A percentile compares a stretch with the other conserved stretches of the same genome.
Conservation (phyloP, 306 rosid genomes). For the Vigna trinervia region DNA sequence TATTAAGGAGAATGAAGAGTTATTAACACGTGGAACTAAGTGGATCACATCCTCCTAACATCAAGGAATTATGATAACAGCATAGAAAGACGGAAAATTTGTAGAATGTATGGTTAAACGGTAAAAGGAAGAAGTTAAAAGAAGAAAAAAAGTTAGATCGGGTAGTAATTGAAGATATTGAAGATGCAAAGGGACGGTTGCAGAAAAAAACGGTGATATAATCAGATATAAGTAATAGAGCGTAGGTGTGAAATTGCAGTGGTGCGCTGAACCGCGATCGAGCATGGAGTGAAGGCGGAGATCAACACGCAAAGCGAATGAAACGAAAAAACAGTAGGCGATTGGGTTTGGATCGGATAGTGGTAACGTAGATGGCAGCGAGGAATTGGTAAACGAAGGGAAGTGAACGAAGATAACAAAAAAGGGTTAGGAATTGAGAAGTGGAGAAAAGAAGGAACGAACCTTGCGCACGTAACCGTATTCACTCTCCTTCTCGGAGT, state of each 20-base stretch:
- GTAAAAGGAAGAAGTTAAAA: neutral
- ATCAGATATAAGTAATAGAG: neutral
- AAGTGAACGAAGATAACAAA: too few relatives aligned
- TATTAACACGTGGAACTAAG: neutral
- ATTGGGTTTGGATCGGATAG: conserved; percentile 1
- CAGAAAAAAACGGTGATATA: neutral
- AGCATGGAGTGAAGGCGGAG: neutral
- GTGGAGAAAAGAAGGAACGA: conserved; percentile 11
- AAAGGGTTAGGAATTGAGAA: neutral
- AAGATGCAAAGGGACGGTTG: neutral
- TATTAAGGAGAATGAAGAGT: neutral
- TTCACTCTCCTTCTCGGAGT: conserved; percentile 98
- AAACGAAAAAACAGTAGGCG: neutral
- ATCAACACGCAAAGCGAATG: neutral
- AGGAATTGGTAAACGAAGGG: too few relatives aligned
- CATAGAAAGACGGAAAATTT: neutral
- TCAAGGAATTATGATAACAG: conserved; percentile 7
- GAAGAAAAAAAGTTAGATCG: conserved; percentile 28
- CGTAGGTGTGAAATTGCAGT: neutral
- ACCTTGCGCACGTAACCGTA: conserved; percentile 99
- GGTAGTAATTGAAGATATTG: conserved; percentile 6
- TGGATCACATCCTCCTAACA: conserved; percentile 6
- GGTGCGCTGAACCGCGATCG: too few relatives aligned
- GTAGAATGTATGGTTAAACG: neutral
- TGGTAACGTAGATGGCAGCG: neutral